Evolutionary conservation across 257 asterid species (phyloP).

Genomic region (Penstemon davidsonii): DNA sequence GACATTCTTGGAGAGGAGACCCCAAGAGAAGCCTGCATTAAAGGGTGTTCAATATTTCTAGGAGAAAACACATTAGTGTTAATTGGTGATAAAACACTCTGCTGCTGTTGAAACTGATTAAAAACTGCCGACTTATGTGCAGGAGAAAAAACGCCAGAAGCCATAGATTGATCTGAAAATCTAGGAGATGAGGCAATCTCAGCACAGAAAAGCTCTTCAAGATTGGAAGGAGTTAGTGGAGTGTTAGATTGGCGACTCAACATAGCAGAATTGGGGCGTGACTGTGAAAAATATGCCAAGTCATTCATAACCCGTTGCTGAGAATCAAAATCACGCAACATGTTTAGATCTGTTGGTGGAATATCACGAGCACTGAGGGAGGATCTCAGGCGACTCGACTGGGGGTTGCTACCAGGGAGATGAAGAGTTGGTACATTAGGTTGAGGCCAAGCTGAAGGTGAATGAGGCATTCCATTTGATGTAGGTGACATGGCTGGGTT

Average conservation of each 20-base stretch:
- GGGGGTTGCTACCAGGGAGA: conserved; percentile 87
- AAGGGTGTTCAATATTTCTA: conserved; percentile 65
- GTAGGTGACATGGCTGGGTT: conserved; percentile 75
- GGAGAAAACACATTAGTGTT: conserved; percentile 73
- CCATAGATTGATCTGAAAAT: conserved; percentile 65
- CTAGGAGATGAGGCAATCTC: conserved; percentile 75
- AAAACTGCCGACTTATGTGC: conserved; percentile 68
- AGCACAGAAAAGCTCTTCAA: conserved; percentile 81
- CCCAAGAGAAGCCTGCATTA: conserved; percentile 75
- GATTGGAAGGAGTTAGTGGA: conserved; percentile 79
- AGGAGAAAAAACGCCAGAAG: conserved; percentile 71
- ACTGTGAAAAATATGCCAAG: conserved; percentile 55
- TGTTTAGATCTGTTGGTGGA: conserved; percentile 50
- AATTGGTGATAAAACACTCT: conserved; percentile 64
- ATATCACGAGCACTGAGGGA: conserved; percentile 87
- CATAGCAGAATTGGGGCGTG: conserved; percentile 51
- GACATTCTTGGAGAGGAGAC: conserved; percentile 83
- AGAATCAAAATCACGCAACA: conserved; percentile 64
- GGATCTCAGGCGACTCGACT: conserved; percentile 88
- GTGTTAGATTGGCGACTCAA: conserved; percentile 55
- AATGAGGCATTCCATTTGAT: conserved; percentile 66
- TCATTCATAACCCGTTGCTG: conserved; percentile 65
- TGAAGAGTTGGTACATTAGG: conserved; percentile 79
- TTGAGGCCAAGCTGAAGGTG: conserved; percentile 69
- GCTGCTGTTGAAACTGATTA: conserved; percentile 82